Base-by-base conservation (phyloP, 345 rosid genomes). In the Gossypium longicalyx region DNA sequence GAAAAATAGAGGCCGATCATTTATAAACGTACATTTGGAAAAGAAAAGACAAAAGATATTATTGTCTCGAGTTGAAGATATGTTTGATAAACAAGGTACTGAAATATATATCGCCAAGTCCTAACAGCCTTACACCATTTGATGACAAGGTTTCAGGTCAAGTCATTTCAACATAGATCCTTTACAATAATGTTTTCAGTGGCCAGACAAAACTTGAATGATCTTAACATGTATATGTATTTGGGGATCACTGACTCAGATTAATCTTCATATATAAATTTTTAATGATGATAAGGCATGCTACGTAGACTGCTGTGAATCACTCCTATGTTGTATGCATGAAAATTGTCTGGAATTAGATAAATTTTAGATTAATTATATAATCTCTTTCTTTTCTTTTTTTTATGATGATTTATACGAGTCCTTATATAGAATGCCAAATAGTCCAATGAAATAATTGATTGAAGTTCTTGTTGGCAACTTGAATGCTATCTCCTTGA, bases 291-390 rank as follows among this genome's bases (percentile, higher is more conserved):
- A 66, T 72, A 77, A 85, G 34, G 53, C 53, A 44, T 34, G 88
- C 87, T 73, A 85, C 88, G 90, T 87, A 72, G 82, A 38, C 48
- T 11, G 65, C 25, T 71, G 11, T 48, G 71, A 79, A 72, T 77
- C 88, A 81, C 78, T 77, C 76, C 65, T 25, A 2, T 2, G 43
- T 20, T 38, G 72, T 23, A 9, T 27, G 25, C 48, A 17, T 63
- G 25, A 17, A 63, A 8, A 13, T 27, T 16, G 49, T 53, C 71
- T 20, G 47, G 41, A 25, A 77, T 12, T 17, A 65, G 71, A 54
- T 38, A 23, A 47, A 51, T 67, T 62, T 67, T 34, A n/a, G 38
- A 74, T 34, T 34, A 4, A 34, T 34, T 34, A 0, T 34, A 34
- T 34, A 34, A 7, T 20, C 27, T 25, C 0, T 25, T 25, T 25